These are phyloP conservation scores for Blakeslea trispora DNA, from an alignment of 371 early-diverging fungal species.

Conservation along the genomic window DNA sequence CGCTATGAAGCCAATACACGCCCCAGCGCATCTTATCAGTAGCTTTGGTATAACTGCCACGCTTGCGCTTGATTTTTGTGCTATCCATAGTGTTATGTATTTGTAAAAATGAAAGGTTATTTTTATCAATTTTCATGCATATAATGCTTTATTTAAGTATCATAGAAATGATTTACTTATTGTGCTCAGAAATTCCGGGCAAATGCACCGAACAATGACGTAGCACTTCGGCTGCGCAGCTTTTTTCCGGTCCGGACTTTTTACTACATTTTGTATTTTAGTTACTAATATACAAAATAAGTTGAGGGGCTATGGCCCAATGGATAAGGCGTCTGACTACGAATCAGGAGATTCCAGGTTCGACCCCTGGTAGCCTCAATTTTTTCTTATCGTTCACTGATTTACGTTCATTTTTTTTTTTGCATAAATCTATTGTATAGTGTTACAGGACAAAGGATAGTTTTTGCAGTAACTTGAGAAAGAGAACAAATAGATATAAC, in stretches of 20 bases:
- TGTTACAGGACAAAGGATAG: too few species aligned
- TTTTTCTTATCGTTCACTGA: too few species aligned
- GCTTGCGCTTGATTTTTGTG: not conserved
- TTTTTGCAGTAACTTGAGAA: too few species aligned
- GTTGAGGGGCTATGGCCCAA: conserved; percentile 43
- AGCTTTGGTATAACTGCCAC: not conserved
- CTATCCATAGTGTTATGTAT: not conserved
- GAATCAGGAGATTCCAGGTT: conserved; percentile 55
- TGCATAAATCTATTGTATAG: too few species aligned
- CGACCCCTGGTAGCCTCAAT: conserved; percentile 44
- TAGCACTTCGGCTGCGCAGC: too few species aligned
- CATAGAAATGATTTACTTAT: too few species aligned
- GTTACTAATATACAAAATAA: too few species aligned
- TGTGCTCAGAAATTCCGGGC: too few species aligned
- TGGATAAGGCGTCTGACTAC: conserved; percentile 52
- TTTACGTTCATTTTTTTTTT: conserved; percentile 4
- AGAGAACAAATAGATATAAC: too few species aligned
- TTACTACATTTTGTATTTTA: too few species aligned
- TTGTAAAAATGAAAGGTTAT: not conserved
- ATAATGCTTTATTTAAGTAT: not conserved
- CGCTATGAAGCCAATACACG: not conserved
- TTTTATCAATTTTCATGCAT: not conserved
- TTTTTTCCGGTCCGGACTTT: too few species aligned
- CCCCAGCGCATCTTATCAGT: not conserved
- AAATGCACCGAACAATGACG: too few species aligned